A percentile compares a stretch with the other conserved stretches of the same genome.
These are phyloP conservation scores for Kondoa subrosea DNA, from an alignment of 768 basidiomycete species.

Conservation along the genomic window DNA sequence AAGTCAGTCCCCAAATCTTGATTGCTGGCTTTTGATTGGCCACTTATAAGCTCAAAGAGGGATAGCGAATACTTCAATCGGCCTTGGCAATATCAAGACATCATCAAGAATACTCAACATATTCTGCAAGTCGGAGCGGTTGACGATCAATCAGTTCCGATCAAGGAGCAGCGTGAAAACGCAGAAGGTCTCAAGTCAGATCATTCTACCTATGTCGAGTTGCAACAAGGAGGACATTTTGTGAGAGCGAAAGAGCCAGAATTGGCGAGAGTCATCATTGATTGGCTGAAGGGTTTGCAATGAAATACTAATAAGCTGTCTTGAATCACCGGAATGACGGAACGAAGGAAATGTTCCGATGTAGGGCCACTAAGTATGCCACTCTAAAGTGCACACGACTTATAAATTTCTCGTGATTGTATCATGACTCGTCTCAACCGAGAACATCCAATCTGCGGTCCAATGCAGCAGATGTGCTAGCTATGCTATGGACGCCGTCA, in stretches of 20 bases:
- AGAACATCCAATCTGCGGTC: background rate
- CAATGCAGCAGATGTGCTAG: background rate
- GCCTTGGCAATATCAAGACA: background rate
- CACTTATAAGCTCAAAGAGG: background rate
- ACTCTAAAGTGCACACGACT: too few species aligned
- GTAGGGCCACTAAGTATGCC: too few species aligned
- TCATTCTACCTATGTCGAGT: background rate
- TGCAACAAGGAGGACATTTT: background rate
- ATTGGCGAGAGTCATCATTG: background rate
- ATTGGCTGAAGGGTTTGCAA: too few species aligned
- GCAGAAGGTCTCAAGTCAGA: background rate
- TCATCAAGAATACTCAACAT: background rate
- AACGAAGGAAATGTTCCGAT: too few species aligned
- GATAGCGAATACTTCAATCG: background rate
- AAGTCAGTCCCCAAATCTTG: background rate
- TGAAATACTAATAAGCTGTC: too few species aligned
- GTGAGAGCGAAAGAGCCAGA: background rate
- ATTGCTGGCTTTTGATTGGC: background rate
- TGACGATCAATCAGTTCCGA: background rate
- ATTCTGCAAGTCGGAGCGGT: background rate
- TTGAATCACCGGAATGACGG: too few species aligned
- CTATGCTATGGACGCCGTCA: background rate
- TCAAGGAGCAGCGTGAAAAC: background rate
- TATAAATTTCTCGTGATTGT: too few species aligned
- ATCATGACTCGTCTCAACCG: background rate